These are phyloP conservation scores for Wickerhamomyces ciferrii DNA, from an alignment of 805 yeast genomes.

Conservation along the genomic window DNA sequence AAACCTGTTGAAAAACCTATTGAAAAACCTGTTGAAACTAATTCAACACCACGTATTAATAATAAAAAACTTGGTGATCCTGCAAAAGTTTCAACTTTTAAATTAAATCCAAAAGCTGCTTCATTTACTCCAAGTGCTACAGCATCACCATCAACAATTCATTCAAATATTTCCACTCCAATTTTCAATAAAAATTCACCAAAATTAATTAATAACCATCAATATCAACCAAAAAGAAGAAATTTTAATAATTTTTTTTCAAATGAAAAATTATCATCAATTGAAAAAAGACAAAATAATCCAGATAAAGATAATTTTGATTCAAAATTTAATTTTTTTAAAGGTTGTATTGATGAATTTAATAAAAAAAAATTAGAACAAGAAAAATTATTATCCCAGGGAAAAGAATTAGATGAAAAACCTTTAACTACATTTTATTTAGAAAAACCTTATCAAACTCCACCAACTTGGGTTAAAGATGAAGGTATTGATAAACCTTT, in stretches of 20 bases:
- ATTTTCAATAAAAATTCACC: constrained; percentile 17
- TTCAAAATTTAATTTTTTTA: constrained; percentile 21
- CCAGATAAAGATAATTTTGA: constrained; percentile 15
- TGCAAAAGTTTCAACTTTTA: constrained; percentile 31
- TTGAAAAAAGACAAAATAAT: constrained; percentile 18
- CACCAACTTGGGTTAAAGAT: constrained; percentile 69
- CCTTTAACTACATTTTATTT: constrained; percentile 32
- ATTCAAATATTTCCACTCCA: constrained; percentile 13
- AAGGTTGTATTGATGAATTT: constrained; percentile 19
- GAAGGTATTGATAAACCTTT: constrained; percentile 44
- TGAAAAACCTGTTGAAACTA: not conserved
- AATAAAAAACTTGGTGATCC: constrained; percentile 1
- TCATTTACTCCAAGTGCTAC: constrained; percentile 50
- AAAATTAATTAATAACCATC: constrained; percentile 10
- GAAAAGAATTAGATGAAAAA: constrained; percentile 9
- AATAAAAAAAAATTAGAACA: constrained; percentile 10
- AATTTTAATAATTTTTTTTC: constrained; percentile 10
- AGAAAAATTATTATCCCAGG: constrained; percentile 4
- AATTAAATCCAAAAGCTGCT: constrained; percentile 65
- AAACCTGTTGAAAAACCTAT: not conserved
- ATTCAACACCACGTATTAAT: not conserved
- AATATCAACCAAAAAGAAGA: not conserved
- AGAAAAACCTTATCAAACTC: constrained; percentile 64
- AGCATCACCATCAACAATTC: constrained; percentile 8
- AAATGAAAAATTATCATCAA: constrained; percentile 20